These are phyloP conservation scores for Ammopiptanthus mongolicus DNA, from an alignment of 306 rosid species.

Conservation along the genomic window DNA sequence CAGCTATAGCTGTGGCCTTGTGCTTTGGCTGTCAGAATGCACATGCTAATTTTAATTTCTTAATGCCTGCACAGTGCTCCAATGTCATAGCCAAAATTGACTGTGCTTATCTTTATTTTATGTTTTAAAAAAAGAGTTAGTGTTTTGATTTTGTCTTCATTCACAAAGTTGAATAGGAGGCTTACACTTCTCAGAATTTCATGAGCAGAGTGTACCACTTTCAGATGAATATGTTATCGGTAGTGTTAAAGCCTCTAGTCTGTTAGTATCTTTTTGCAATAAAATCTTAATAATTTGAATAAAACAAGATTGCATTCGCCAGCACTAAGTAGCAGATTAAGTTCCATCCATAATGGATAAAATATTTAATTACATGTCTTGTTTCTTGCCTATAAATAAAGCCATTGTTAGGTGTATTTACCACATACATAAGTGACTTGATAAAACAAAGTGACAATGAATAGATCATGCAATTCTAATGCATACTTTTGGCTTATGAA, in stretches of 20 bases:
- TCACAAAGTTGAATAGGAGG: slow-evolving; percentile 1
- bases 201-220: not conserved
- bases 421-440: not conserved
- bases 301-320: not conserved
- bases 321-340: not conserved
- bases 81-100: not conserved
- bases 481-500: slow-evolving; percentile 28
- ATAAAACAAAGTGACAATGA: slow-evolving; percentile 23
- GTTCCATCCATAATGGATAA: not conserved
- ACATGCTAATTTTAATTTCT: not conserved
- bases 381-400: slow-evolving; percentile 28
- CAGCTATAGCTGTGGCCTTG: not conserved
- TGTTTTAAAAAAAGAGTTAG: too few species aligned
- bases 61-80: slow-evolving; percentile 7
- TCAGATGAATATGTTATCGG: not conserved
- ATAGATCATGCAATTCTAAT: slow-evolving; percentile 13
- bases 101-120: not conserved
- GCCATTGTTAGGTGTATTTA: not conserved
- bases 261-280: not conserved
- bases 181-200: not conserved
- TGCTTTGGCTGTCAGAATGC: not conserved
- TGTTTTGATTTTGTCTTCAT: not conserved
- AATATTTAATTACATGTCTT: not conserved
- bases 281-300: not conserved
- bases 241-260: not conserved